Percentiles rank a stretch among this genome's conserved stretches.
phyloP scores from a whole-genome alignment of 192 early-diverging fungal species.

The Entomortierella chlamydospora region DNA sequence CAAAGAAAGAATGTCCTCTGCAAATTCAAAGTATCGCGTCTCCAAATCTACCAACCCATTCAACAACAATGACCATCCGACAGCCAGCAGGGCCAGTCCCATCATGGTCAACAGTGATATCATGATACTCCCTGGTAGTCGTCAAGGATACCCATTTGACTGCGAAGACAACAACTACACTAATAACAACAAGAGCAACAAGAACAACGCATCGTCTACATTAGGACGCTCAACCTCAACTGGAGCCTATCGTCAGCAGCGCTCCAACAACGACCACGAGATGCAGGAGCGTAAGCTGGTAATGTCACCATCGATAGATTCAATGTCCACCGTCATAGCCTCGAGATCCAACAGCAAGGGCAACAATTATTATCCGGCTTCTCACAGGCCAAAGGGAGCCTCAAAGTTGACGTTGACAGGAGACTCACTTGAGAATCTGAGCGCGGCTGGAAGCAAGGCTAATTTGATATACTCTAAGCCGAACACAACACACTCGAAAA shows the following conservation, averaged over 20 bases:
- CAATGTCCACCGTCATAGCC: too few relatives aligned
- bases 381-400: too few relatives aligned
- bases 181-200: too few relatives aligned
- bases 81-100: neutral
- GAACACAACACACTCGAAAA: neutral
- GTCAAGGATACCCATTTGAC: neutral
- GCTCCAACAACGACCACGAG: too few relatives aligned
- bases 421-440: neutral
- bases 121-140: slow-evolving; percentile 25
- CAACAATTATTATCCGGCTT: too few relatives aligned
- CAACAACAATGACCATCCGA: neutral
- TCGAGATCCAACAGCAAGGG: too few relatives aligned
- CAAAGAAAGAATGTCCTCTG: neutral
- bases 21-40: neutral
- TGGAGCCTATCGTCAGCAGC: too few relatives aligned
- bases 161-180: neutral
- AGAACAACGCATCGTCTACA: too few relatives aligned
- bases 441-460: slow-evolving; percentile 27
- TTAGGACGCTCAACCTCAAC: too few relatives aligned
- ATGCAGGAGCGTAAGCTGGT: too few relatives aligned
- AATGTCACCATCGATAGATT: too few relatives aligned
- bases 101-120: slow-evolving; percentile 48
- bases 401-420: neutral
- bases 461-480: neutral
- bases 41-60: neutral